Percentiles rank a stretch among this genome's conserved stretches.
Conservation (phyloP, 768 basidiomycete species). For the Botryobasidium botryosum region DNA sequence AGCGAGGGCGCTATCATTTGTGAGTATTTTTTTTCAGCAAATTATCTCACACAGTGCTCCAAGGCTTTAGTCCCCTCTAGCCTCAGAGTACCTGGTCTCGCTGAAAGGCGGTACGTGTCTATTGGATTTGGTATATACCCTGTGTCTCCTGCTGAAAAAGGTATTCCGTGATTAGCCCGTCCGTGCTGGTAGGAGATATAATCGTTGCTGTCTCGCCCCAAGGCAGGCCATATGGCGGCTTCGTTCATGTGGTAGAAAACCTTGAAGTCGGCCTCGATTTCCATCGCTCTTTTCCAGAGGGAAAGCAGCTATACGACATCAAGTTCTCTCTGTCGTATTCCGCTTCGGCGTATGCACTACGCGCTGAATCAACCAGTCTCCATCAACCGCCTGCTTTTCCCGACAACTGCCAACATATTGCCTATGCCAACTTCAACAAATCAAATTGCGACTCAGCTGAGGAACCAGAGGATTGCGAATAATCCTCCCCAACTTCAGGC, state of each 20-base stretch:
- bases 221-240: conserved; percentile 3
- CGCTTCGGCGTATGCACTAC: conserved; percentile 5
- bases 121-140: neutral
- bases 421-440: neutral
- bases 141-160: neutral
- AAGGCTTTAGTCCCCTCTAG: neutral
- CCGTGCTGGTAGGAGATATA: conserved; percentile 35
- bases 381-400: conserved; percentile 5
- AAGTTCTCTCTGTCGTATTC: conserved; percentile 6
- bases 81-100: conserved; percentile 6
- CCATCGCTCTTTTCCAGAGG: conserved; percentile 12
- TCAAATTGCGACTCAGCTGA: neutral
- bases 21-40: neutral
- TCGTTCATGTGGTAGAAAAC: neutral
- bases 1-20: neutral
- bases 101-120: conserved; percentile 5
- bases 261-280: conserved; percentile 4
- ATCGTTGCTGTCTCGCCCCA: conserved; percentile 22
- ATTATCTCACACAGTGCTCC: neutral
- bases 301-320: conserved; percentile 8
- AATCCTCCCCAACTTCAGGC: conserved; percentile 6
- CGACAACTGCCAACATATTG: neutral
- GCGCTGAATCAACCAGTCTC: conserved; percentile 2
- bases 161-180: conserved; percentile 22
- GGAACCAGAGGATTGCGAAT: neutral